Percentiles rank a stretch among this genome's conserved stretches.
phyloP scores from a whole-genome alignment of 106 monocot genomes.

The Dendrobium huoshanense region DNA sequence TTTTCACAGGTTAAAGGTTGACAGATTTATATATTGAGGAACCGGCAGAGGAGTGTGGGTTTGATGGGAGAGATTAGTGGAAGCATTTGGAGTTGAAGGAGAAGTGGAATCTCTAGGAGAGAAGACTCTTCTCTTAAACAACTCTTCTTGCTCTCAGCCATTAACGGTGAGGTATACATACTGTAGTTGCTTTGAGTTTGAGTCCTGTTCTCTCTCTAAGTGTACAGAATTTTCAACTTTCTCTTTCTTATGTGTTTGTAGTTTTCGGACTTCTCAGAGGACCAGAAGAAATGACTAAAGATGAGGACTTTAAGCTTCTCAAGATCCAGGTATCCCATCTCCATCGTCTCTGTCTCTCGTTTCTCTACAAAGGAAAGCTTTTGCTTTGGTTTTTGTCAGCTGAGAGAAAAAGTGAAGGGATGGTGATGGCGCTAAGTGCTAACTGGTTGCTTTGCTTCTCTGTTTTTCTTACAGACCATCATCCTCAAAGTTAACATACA shows the following conservation, averaged over 20 bases:
- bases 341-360: background rate
- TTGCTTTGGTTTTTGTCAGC: background rate
- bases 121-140: background rate
- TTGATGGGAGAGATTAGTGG: background rate
- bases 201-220: background rate
- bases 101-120: background rate
- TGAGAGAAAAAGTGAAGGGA: background rate
- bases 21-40: background rate
- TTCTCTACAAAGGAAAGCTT: background rate
- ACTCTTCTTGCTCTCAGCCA: background rate
- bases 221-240: background rate
- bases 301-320: conserved; percentile 32
- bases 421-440: background rate
- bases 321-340: conserved; percentile 24
- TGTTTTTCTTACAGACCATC: conserved; percentile 13
- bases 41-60: background rate
- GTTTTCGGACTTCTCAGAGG: background rate
- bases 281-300: conserved; percentile 20
- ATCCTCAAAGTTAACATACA: conserved; percentile 33
- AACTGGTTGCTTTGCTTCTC: background rate
- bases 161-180: background rate
- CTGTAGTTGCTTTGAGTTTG: too few relatives aligned
- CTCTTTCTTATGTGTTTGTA: background rate
- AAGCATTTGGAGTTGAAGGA: background rate
- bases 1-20: background rate